Conservation (phyloP, 495 filamentous ascomycete genomes). For the Penicillium manginii region DNA sequence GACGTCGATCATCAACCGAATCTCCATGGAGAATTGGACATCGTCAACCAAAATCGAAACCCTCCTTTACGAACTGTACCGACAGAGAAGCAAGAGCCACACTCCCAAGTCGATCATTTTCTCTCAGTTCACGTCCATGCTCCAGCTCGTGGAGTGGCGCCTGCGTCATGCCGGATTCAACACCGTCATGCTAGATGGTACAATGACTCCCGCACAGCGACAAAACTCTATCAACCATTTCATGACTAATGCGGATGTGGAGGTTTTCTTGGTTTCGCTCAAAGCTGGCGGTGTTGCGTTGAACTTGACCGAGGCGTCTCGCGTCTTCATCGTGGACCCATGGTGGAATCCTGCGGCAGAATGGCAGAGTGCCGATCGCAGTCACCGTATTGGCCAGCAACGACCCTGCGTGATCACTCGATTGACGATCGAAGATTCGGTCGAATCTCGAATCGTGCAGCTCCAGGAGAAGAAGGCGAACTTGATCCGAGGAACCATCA, state of each 20-base stretch:
- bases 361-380: conserved; percentile 96
- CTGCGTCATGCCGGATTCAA: conserved; percentile 93
- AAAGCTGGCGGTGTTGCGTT: conserved; percentile 96
- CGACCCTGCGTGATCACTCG: conserved; percentile 93
- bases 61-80: conserved; percentile 89
- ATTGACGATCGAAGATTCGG: conserved; percentile 92
- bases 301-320: conserved; percentile 90
- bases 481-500: conserved; percentile 95
- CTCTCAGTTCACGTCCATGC: conserved; percentile 73
- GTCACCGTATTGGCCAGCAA: conserved; percentile 94
- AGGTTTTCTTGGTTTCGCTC: conserved; percentile 91
- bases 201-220: conserved; percentile 90
- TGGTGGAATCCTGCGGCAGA: conserved; percentile 99
- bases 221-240: conserved; percentile 92
- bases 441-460: conserved; percentile 91
- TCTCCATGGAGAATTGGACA: conserved; percentile 96
- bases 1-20: conserved; percentile 93
- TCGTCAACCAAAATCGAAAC: conserved; percentile 98
- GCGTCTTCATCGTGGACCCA: conserved; percentile 94
- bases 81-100: conserved; percentile 83
- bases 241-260: conserved; percentile 90
- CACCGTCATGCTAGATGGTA: conserved; percentile 95
- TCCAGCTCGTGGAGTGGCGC: conserved; percentile 89
- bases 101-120: conserved; percentile 87
- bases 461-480: conserved; percentile 97